These are phyloP conservation scores for Beauveria brongniartii DNA, from an alignment of 2,329 filamentous ascomycete species.

Conservation along the genomic window DNA sequence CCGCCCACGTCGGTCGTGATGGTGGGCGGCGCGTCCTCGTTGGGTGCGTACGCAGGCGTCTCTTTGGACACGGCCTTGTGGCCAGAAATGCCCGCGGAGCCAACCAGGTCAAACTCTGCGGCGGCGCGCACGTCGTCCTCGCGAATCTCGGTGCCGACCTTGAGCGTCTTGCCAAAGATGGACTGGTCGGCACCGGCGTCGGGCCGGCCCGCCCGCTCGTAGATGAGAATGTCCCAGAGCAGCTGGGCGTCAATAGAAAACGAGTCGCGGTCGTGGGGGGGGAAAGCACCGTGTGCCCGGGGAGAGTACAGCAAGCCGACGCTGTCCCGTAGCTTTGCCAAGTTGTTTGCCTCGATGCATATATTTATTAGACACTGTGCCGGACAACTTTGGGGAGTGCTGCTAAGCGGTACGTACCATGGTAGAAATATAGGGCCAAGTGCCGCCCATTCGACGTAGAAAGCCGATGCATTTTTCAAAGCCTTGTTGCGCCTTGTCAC, in stretches of 20 bases:
- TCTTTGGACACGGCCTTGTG: conserved; percentile 29
- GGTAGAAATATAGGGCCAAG: conserved; percentile 18
- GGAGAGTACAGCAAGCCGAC: conserved; percentile 15
- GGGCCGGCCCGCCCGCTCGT: conserved; percentile 24
- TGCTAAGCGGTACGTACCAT: conserved; percentile 19
- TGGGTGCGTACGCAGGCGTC: conserved; percentile 26
- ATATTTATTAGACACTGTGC: neutral
- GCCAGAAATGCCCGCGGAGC: conserved; percentile 29
- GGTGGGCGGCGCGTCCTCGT: conserved; percentile 16
- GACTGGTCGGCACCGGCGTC: conserved; percentile 17
- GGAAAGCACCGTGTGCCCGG: neutral
- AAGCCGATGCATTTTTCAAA: conserved; percentile 22
- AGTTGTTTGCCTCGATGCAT: conserved; percentile 17
- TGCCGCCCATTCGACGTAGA: conserved; percentile 17
- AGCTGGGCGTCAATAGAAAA: conserved; percentile 27
- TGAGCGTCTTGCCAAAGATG: conserved; percentile 16
- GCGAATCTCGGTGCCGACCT: neutral
- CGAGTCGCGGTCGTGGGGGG: conserved; percentile 1
- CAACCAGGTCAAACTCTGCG: conserved; percentile 28
- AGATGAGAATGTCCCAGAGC: conserved; percentile 29
- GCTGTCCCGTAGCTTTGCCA: conserved; percentile 25
- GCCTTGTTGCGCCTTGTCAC: conserved; percentile 18
- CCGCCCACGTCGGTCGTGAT: no score
- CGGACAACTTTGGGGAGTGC: neutral
- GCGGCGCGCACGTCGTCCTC: conserved; percentile 13